Evolutionary conservation across 768 basidiomycete genomes (phyloP).

Genomic region (Boletellus ananiceps): DNA sequence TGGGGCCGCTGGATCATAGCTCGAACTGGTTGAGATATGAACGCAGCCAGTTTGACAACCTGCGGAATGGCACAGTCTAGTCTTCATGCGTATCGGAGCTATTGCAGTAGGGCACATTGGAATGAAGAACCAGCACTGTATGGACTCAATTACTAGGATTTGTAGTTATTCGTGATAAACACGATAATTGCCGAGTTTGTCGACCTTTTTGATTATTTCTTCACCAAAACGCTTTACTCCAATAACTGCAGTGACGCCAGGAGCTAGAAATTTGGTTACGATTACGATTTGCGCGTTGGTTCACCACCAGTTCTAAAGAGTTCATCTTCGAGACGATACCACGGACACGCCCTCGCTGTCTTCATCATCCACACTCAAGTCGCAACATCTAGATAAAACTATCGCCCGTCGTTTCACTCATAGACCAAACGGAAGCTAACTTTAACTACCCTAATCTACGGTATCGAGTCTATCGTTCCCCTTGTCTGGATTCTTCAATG

Average conservation of each 20-base stretch:
- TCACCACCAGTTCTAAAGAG: not conserved
- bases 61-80: slow-evolving; percentile 60
- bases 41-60: slow-evolving; percentile 73
- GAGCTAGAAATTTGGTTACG: too few species aligned
- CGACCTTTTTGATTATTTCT: not conserved
- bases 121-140: slow-evolving; percentile 1
- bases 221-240: not conserved
- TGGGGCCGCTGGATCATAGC: slow-evolving; percentile 66
- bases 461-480: slow-evolving; percentile 14
- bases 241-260: too few species aligned
- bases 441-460: slow-evolving; percentile 16
- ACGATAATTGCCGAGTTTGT: not conserved
- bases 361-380: too few species aligned
- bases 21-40: slow-evolving; percentile 83
- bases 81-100: not conserved
- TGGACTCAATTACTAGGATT: not conserved
- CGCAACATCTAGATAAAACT: slow-evolving; percentile 15
- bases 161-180: not conserved
- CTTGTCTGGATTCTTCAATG: slow-evolving; percentile 31
- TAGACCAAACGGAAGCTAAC: slow-evolving; percentile 20
- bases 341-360: slow-evolving; percentile 1
- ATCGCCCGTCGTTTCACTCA: slow-evolving; percentile 6
- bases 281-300: not conserved
- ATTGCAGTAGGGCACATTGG: not conserved
- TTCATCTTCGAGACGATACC: slow-evolving; percentile 5